phyloP scores from a whole-genome alignment of 1,139 yeast species.

The Lodderomyces elongisporus region DNA sequence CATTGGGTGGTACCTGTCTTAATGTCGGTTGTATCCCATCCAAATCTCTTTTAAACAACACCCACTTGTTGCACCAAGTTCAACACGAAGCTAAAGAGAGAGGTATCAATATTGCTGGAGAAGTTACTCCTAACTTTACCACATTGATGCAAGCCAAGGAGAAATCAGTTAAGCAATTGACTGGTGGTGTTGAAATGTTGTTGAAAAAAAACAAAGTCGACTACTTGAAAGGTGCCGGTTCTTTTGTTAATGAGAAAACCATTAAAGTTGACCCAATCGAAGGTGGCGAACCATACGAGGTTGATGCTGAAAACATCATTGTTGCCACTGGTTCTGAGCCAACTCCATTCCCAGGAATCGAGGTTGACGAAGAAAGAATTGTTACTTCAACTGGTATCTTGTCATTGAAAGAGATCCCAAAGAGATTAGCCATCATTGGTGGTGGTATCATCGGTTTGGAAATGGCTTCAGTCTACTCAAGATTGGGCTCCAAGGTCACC shows the following conservation, averaged over 20 bases:
- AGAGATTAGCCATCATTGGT: conserved; percentile 89
- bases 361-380: conserved; percentile 94
- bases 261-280: conserved; percentile 82
- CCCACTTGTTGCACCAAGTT: conserved; percentile 87
- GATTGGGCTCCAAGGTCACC: conserved; percentile 94
- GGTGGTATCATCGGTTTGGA: conserved; percentile 99
- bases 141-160: conserved; percentile 91
- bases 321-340: conserved; percentile 99
- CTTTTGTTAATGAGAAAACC: conserved; percentile 77
- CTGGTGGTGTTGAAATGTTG: conserved; percentile 90
- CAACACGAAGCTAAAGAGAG: conserved; percentile 77
- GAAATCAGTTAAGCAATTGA: conserved; percentile 79
- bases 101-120: conserved; percentile 82
- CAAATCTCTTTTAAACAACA: conserved; percentile 89
- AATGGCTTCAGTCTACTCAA: conserved; percentile 97
- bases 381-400: conserved; percentile 95
- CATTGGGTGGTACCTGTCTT: conserved; percentile 95
- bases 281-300: conserved; percentile 65
- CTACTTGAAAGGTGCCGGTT: conserved; percentile 90
- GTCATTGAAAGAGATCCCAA: conserved; percentile 81
- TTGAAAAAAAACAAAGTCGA: conserved; percentile 95
- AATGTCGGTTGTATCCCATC: conserved; percentile 99
- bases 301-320: conserved; percentile 82
- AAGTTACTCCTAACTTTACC: conserved; percentile 66
- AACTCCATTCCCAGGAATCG: conserved; percentile 98